These are phyloP conservation scores for Penicillium diatomitis DNA, from an alignment of 495 filamentous ascomycete genomes.

Conservation along the genomic window DNA sequence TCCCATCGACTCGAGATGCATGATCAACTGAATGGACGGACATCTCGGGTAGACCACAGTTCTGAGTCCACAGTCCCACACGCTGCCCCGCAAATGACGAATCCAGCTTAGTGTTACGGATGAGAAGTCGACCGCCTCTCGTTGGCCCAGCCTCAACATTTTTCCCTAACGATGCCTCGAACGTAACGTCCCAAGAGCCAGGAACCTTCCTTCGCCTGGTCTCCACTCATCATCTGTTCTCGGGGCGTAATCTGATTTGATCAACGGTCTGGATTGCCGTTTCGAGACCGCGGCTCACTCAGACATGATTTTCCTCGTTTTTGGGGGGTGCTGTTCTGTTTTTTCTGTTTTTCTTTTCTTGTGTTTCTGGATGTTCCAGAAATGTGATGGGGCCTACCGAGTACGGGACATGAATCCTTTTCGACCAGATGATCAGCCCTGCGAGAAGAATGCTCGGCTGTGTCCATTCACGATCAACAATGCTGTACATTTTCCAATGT, in stretches of 20 bases:
- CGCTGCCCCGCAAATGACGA: too few species aligned
- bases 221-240: slow-evolving; percentile 13
- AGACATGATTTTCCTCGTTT: slow-evolving; percentile 8
- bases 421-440: slow-evolving; percentile 10
- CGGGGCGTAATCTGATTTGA: slow-evolving; percentile 21
- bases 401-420: too few species aligned
- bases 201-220: slow-evolving; percentile 14
- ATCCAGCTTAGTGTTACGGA: too few species aligned
- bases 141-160: slow-evolving; percentile 2
- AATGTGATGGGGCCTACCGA: too few species aligned
- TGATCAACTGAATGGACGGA: too few species aligned
- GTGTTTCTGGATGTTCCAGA: too few species aligned
- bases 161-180: background rate
- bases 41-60: too few species aligned
- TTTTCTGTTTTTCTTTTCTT: too few species aligned
- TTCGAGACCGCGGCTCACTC: background rate
- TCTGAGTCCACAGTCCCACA: too few species aligned
- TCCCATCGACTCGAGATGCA: too few species aligned
- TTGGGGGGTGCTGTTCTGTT: background rate
- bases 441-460: slow-evolving; percentile 9
- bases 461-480: too few species aligned
- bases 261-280: slow-evolving; percentile 19
- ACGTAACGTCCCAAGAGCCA: slow-evolving; percentile 6
- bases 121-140: background rate
- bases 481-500: too few species aligned